These are phyloP conservation scores for Colletotrichum zoysiae DNA, from an alignment of 2,329 filamentous ascomycete species.

Conservation along the genomic window DNA sequence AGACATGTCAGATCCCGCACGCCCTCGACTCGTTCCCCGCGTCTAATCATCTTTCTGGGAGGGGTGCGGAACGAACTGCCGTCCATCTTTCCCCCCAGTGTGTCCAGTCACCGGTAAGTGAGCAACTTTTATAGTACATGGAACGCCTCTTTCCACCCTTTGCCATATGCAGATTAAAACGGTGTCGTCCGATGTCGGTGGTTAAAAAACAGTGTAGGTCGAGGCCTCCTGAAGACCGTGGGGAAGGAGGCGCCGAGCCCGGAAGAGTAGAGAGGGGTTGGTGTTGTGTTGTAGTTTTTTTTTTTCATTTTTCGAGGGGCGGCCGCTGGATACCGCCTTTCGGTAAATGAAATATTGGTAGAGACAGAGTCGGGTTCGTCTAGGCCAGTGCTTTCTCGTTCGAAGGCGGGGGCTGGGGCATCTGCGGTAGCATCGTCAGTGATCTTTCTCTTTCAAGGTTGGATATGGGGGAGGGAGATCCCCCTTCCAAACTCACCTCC, in stretches of 20 bases:
- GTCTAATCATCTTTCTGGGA: not conserved
- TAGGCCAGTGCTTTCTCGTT: conserved; percentile 51
- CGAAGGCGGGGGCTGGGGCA: conserved; percentile 50
- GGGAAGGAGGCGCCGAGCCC: not conserved
- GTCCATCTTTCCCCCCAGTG: not conserved
- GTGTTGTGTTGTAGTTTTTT: conserved; percentile 1
- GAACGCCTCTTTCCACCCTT: conserved; percentile 33
- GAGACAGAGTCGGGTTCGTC: conserved; percentile 14
- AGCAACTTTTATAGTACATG: conserved; percentile 37
- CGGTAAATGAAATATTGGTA: conserved; percentile 14
- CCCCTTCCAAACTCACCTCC: conserved; percentile 67
- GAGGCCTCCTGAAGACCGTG: not conserved
- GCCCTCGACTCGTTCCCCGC: not conserved
- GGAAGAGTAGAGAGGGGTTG: conserved; percentile 41
- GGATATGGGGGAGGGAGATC: not conserved
- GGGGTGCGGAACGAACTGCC: no score
- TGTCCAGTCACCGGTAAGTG: conserved; percentile 14
- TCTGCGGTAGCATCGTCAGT: conserved; percentile 43
- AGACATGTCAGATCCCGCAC: not conserved
- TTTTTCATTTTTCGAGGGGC: conserved; percentile 9
- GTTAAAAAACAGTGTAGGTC: conserved; percentile 21
- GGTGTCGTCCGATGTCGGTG: conserved; percentile 14
- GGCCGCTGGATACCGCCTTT: conserved; percentile 4
- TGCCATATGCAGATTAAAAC: conserved; percentile 30
- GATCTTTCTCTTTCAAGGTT: not conserved